phyloP scores from a whole-genome alignment of 169 alveolate genomes.

The Plasmodium coatneyi region DNA sequence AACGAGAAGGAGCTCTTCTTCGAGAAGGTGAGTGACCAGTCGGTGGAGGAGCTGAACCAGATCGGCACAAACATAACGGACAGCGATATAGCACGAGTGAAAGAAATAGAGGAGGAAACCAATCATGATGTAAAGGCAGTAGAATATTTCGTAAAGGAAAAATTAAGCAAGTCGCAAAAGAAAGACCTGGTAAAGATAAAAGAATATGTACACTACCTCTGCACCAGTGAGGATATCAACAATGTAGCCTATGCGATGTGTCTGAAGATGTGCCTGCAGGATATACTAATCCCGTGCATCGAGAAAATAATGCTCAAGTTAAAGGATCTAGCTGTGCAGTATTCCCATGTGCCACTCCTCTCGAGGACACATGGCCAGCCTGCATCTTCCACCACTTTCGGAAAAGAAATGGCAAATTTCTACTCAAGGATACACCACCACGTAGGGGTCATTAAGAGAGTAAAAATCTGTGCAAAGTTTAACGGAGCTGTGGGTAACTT shows the following conservation, averaged over 20 bases:
- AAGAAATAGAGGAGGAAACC: constrained; percentile 87
- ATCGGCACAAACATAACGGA: constrained; percentile 76
- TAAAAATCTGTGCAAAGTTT: constrained; percentile 91
- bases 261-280: constrained; percentile 84
- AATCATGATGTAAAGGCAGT: constrained; percentile 96
- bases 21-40: constrained; percentile 73
- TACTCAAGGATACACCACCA: constrained; percentile 59
- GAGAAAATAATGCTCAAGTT: constrained; percentile 79
- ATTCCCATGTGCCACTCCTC: constrained; percentile 92
- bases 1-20: constrained; percentile 84
- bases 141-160: constrained; percentile 91
- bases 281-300: constrained; percentile 83
- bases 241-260: constrained; percentile 92
- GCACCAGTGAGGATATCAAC: constrained; percentile 97
- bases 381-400: constrained; percentile 97
- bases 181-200: constrained; percentile 79
- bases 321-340: constrained; percentile 79
- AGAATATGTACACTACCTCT: constrained; percentile 92
- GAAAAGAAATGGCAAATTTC: constrained; percentile 94
- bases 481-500: constrained; percentile 98
- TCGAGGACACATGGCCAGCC: constrained; percentile 98
- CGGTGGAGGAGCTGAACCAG: constrained; percentile 23
- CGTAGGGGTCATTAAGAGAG: constrained; percentile 41
- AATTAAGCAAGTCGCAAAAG: constrained; percentile 40
- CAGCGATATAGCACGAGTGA: constrained; percentile 85